Evolutionary conservation across 164 flowering plant genomes (phyloP), one percentile per base, ranked within the genome.

Genomic region (Vitis amurensis): DNA sequence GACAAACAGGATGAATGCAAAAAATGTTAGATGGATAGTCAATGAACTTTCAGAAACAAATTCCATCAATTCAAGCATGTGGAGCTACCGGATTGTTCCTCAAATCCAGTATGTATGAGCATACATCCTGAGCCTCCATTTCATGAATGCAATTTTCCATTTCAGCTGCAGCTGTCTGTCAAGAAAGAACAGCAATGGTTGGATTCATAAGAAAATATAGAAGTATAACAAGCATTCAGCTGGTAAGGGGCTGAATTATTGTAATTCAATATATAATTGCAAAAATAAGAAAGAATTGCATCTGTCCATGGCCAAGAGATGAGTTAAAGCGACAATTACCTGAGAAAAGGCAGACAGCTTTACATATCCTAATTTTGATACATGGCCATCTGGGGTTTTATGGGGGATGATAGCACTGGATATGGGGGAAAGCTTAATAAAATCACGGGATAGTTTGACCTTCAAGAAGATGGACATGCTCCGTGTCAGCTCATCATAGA

Each of bases 381-480:
- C 55, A 71, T 64, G 92, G 30, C 97, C 99, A 70, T 91, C 94
- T 37, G 93, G 89, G 16, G 89, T 78, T 79, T 56, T 81, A 68
- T 93, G 98, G 64, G 87, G 81, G 68, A 95, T 95, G 78, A 93
- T 81, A 68, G 93, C 83, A 76, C 92, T 87, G 53, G 91, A 91
- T 72, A 95, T 63, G 11, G 97, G 93, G 12, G 98, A 91, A 65
- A 93, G 82, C 74, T 82, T 90, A 50, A 95, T 88, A 72, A 74
- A 76, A 66, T 91, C 98, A n/a, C 98, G 96, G 69, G 96, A 84
- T 37, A 95, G 74, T 48, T 83, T 86, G 73, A 95, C 96, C 99
- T 94, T 79, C 76, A 85, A 70, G 66, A 2, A 76, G 59, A 72
- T 23, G 8, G 31, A 17, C 37, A 49, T 3, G 1, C 44, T 55